Evolutionary conservation across 768 basidiomycete species (phyloP), one percentile per base, ranked within the genome.

Genomic region (Phaffia australis): DNA sequence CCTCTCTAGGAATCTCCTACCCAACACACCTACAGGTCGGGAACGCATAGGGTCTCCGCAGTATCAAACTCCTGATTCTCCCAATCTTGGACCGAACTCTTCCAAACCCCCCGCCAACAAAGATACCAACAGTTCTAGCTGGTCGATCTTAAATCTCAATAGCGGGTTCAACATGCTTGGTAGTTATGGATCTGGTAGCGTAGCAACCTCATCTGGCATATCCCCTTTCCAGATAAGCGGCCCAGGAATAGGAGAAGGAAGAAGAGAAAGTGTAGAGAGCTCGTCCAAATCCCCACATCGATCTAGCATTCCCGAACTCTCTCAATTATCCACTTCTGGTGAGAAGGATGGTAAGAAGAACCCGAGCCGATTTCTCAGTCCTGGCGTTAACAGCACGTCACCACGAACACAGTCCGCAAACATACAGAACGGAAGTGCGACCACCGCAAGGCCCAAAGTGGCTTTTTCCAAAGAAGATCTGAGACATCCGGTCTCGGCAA

Each of bases 141-240:
- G 57, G 1, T 58, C 57, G 30, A 46, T 35, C 8, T 35, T 32
- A 11, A 46, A 46, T 21, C 27, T 58, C 3, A 46, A 35, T 46
- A 46, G 47, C 32, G 25, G 57, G 18, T 35, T 58, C 57, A 58
- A 58, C 32, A 29, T 32, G 57, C 32, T 46, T 15, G 57, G 29
- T 15, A 58, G 57, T 32, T 46, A 32, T 58, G 57, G 57, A 4
- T 46, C 57, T 58, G 19, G 57, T 46, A 9, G 57, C 25, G 30
- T 8, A 32, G 57, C 21, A 35, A 58, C 25, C 30, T 8, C 21
- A 21, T 29, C 57, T 19, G 57, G 47, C 15, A 42, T 11, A 42
- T 42, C 35, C 11, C 35, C 35, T 42, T 42, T 42, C 11, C 35
- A 35, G 30, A 46, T n/a, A 32, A 58, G 21, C 32, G 57, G 57